Evolutionary conservation across 176 grass and related monocot genomes (phyloP), one percentile per base, ranked within the genome.

Genomic region (Avena insularis): DNA sequence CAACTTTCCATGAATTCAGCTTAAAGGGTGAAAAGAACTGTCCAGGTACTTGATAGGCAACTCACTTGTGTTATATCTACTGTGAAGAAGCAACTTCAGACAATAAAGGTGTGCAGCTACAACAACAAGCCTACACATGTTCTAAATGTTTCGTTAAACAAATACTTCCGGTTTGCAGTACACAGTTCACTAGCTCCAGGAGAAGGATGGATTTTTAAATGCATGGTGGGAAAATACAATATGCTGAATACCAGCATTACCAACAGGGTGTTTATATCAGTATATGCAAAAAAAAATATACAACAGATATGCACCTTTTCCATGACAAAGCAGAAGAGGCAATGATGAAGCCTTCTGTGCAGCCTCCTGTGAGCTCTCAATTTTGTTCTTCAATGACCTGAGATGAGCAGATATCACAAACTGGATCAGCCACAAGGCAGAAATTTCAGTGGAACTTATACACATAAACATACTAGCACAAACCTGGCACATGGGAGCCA

Each of bases 401-500:
- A 55, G 60, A 4, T 82, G 16, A 82, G 45, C 60, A 75, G 17
- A 88, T 58, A 76, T 1, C n/a, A 78, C 79, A 1, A 35, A 73
- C 12, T 72, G n/a, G 19, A 47, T 82, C 23, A 78, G 73, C 57
- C n/a, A 33, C 46, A 78, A 14, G 9, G 8, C 55, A 78, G 21
- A 12, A 73, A 13, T 65, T 71, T 35, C 54, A 53, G 6, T 40
- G 23, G 47, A 79, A 62, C 23, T 83, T 81, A 75, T 51, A 83
- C 40, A 75, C 33, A 68, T 71, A 2, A 27, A 74, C 69, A 83
- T 72, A 76, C 36, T 35, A 63, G 71, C 36, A 72, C 86, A 91
- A 83, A 99, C 97, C 92, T 90, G 56, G 94, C 85, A 90, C 87
- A 93, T 62, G 97, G 97, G 85, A 99, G 97, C 97, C 97, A 99